These are phyloP conservation scores for Cercospora berteroae DNA, from an alignment of 2,329 filamentous ascomycete species.

Conservation along the genomic window DNA sequence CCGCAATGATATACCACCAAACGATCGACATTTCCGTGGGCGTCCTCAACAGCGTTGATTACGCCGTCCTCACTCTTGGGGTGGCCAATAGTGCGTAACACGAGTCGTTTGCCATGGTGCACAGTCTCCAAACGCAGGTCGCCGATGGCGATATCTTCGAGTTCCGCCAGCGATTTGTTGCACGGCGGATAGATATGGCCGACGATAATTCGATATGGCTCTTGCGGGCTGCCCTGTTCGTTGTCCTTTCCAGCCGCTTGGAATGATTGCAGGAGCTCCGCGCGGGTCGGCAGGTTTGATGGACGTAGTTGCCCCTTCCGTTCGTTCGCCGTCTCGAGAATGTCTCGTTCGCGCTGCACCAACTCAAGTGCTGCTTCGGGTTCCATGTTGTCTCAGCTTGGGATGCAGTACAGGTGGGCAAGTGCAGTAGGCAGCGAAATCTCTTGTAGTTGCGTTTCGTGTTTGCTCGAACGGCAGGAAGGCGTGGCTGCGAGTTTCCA, in stretches of 20 bases:
- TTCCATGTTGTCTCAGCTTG: neutral
- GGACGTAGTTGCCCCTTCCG: constrained; percentile 2
- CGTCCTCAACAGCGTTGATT: constrained; percentile 36
- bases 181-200: constrained; percentile 27
- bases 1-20: constrained; percentile 21
- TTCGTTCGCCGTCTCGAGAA: neutral
- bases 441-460: neutral
- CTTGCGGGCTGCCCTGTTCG: neutral
- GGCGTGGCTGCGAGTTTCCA: neutral
- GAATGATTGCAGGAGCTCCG: neutral
- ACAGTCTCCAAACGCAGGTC: constrained; percentile 28
- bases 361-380: neutral
- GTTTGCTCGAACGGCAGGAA: neutral
- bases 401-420: neutral
- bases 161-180: constrained; percentile 15
- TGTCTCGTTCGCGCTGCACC: neutral
- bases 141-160: constrained; percentile 22
- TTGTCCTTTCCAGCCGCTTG: neutral
- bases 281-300: neutral
- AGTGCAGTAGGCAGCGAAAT: neutral
- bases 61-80: constrained; percentile 12
- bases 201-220: constrained; percentile 11
- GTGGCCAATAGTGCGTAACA: constrained; percentile 25
- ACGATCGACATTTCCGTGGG: constrained; percentile 39
- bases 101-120: constrained; percentile 24